A percentile compares a stretch with the other conserved stretches of the same genome.
phyloP scores from a whole-genome alignment of 2,329 filamentous ascomycete species.

The Diaporthe citriasiana region DNA sequence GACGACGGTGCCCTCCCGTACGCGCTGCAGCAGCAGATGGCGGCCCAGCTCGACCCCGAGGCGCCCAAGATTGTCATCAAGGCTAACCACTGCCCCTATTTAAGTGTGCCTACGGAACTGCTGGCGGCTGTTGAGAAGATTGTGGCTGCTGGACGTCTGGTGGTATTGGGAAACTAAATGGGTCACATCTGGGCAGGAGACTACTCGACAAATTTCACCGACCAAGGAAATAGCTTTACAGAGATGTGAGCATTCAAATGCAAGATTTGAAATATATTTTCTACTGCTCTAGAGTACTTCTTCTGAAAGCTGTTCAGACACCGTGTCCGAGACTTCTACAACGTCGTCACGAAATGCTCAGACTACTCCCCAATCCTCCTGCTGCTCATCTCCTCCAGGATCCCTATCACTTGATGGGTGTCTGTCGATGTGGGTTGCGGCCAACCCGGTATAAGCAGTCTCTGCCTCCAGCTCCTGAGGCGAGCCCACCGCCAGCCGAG shows the following conservation, averaged over 20 bases:
- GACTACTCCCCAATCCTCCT: neutral
- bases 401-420: slow-evolving; percentile 1
- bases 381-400: neutral
- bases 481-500: neutral
- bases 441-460: neutral
- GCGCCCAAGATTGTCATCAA: slow-evolving; percentile 38
- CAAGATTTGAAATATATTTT: neutral
- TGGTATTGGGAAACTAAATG: neutral
- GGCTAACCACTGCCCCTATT: slow-evolving; percentile 41
- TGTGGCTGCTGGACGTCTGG: slow-evolving; percentile 12
- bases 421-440: too few species aligned
- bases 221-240: neutral
- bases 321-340: neutral
- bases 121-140: slow-evolving; percentile 39
- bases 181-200: too few species aligned
- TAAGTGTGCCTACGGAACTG: slow-evolving; percentile 40
- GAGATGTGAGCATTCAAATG: neutral
- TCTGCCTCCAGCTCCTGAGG: neutral
- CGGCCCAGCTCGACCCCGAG: slow-evolving; percentile 34
- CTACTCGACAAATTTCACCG: neutral
- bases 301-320: neutral
- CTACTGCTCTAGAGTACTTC: neutral
- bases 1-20: slow-evolving; percentile 42
- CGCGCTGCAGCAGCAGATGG: slow-evolving; percentile 44
- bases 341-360: neutral